phyloP scores from a whole-genome alignment of 2,329 filamentous ascomycete genomes.

The Aspergillus tubingensis region DNA sequence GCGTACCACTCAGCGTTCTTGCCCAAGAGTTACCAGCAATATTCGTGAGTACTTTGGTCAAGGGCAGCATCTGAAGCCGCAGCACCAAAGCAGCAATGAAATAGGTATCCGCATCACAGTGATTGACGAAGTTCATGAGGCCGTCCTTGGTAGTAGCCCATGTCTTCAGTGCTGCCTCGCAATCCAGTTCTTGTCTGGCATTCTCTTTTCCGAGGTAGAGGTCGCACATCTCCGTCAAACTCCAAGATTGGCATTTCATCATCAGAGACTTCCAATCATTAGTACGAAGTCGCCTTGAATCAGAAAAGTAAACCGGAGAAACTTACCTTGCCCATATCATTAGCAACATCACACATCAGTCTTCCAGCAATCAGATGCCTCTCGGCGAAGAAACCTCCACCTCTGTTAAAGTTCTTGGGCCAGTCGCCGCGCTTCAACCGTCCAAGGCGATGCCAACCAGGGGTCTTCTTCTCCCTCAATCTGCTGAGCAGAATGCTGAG shows the following conservation, averaged over 20 bases:
- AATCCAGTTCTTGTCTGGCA: constrained; percentile 80
- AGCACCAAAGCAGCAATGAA: constrained; percentile 90
- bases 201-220: constrained; percentile 77
- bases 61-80: constrained; percentile 83
- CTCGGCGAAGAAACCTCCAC: constrained; percentile 88
- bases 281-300: constrained; percentile 19
- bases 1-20: constrained; percentile 88
- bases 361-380: constrained; percentile 86
- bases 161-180: constrained; percentile 79
- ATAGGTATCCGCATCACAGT: constrained; percentile 93
- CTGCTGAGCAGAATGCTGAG: constrained; percentile 88
- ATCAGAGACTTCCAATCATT: constrained; percentile 67
- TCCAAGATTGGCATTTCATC: constrained; percentile 98
- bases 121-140: constrained; percentile 87
- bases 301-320: not conserved
- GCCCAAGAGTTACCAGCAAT: constrained; percentile 98
- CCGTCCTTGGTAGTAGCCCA: constrained; percentile 84
- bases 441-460: constrained; percentile 92
- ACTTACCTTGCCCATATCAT: constrained; percentile 81
- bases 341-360: constrained; percentile 88
- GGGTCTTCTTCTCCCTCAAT: constrained; percentile 84
- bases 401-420: constrained; percentile 83
- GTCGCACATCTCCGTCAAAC: constrained; percentile 94
- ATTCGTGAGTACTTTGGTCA: constrained; percentile 95
- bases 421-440: constrained; percentile 79